These are phyloP conservation scores for Aspergillus ruber DNA, from an alignment of 2,329 filamentous ascomycete genomes.

Conservation along the genomic window DNA sequence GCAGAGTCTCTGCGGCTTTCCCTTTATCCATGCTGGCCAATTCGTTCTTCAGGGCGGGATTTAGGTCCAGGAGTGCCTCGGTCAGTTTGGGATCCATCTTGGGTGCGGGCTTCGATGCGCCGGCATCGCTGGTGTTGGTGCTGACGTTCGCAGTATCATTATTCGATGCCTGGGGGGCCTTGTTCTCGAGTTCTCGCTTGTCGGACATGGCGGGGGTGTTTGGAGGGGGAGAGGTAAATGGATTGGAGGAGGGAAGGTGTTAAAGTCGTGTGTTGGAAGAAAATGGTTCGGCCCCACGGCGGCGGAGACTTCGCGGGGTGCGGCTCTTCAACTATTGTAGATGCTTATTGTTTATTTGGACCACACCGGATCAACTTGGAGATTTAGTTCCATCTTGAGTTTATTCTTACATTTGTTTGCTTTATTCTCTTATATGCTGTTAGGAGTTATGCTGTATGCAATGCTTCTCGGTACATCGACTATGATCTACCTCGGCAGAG, in stretches of 20 bases:
- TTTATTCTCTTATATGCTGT: no score
- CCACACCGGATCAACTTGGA: no score
- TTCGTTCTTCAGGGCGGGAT: conserved; percentile 62
- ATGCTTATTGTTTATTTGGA: not conserved
- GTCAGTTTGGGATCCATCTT: conserved; percentile 34
- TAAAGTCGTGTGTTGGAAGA: conserved; percentile 3
- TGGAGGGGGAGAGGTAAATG: conserved; percentile 2
- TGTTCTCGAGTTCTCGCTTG: conserved; percentile 28
- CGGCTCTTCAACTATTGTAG: not conserved
- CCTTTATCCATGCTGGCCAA: conserved; percentile 67
- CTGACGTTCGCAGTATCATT: conserved; percentile 1
- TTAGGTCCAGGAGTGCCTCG: conserved; percentile 40
- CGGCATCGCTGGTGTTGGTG: conserved; percentile 19
- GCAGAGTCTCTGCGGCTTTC: conserved; percentile 45
- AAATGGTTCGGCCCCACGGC: conserved; percentile 21
- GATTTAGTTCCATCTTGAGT: no score
- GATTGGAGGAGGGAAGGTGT: conserved; percentile 2
- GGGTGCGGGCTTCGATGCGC: conserved; percentile 16
- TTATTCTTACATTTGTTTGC: no score
- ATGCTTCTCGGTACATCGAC: no score
- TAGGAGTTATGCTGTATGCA: no score
- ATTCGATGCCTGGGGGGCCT: conserved; percentile 16
- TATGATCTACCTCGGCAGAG: no score
- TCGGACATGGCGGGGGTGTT: conserved; percentile 26
- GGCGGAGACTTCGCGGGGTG: not conserved